A percentile compares a stretch with the other conserved stretches of the same genome.
phyloP scores from a whole-genome alignment of 441 rosid species.

The Croton laevigatus region DNA sequence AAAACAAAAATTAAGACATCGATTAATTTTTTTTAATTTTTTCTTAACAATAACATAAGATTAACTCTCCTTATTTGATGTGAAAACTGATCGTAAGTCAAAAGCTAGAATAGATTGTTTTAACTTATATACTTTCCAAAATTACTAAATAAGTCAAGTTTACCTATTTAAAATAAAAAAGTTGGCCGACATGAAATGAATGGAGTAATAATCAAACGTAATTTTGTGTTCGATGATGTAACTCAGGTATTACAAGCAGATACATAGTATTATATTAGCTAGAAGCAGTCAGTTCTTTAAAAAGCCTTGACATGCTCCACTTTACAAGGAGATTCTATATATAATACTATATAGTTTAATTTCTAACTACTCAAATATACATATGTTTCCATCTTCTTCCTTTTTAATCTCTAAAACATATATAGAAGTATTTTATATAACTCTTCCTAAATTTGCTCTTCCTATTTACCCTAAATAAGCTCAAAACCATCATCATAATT shows the following conservation, averaged over 20 bases:
- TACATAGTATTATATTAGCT: not conserved
- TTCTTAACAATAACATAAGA: too few relatives aligned
- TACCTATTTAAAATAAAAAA: too few relatives aligned
- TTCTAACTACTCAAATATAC: not conserved
- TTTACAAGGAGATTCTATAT: not conserved
- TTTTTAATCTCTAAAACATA: not conserved
- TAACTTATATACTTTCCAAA: too few relatives aligned
- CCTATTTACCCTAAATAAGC: not conserved
- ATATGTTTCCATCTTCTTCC: not conserved
- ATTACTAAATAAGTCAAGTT: too few relatives aligned
- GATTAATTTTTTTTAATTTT: too few relatives aligned
- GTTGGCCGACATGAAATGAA: too few relatives aligned
- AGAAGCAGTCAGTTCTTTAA: constrained; percentile 2
- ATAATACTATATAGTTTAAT: not conserved
- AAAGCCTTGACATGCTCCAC: constrained; percentile 8
- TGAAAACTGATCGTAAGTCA: too few relatives aligned
- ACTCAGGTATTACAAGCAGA: constrained; percentile 14
- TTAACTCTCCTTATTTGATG: too few relatives aligned
- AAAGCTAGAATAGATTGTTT: too few relatives aligned
- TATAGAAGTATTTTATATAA: not conserved
- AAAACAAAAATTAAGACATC: too few relatives aligned
- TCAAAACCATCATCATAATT: not conserved
- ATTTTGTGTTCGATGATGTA: constrained; percentile 6
- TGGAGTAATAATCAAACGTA: not conserved
- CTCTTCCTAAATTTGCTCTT: not conserved